These are phyloP conservation scores for Geotrichum citri-aurantii DNA, from an alignment of 1,139 yeast genomes.

Conservation along the genomic window DNA sequence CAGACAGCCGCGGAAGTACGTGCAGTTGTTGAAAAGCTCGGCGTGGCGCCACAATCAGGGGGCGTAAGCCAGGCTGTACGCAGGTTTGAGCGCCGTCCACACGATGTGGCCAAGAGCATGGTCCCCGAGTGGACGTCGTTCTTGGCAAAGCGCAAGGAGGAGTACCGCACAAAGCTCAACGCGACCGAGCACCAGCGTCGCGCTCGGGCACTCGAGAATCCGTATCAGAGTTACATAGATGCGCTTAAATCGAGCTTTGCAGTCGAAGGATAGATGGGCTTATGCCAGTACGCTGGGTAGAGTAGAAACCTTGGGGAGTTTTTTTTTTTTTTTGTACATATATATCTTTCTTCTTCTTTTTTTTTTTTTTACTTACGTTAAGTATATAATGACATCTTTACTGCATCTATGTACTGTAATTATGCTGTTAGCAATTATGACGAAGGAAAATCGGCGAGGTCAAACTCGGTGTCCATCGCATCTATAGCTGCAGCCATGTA, in stretches of 20 bases:
- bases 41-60: neutral
- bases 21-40: neutral
- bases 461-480: constrained; percentile 22
- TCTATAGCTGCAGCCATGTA: constrained; percentile 27
- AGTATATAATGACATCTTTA: neutral
- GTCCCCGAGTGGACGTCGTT: constrained; percentile 11
- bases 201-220: neutral
- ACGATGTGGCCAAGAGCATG: constrained; percentile 6
- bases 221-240: constrained; percentile 7
- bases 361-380: too few species aligned
- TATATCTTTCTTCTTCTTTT: neutral
- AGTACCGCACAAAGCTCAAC: constrained; percentile 1
- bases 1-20: neutral
- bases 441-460: constrained; percentile 7
- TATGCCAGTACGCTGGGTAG: neutral
- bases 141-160: neutral
- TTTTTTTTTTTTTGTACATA: too few species aligned
- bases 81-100: constrained; percentile 3
- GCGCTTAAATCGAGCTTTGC: constrained; percentile 7
- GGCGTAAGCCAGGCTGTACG: neutral
- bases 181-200: constrained; percentile 1
- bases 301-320: neutral
- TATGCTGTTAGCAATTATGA: neutral
- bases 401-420: neutral
- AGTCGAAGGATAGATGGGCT: neutral